These are phyloP conservation scores for Clarkia xantiana DNA, from an alignment of 345 rosid genomes.

Conservation along the genomic window DNA sequence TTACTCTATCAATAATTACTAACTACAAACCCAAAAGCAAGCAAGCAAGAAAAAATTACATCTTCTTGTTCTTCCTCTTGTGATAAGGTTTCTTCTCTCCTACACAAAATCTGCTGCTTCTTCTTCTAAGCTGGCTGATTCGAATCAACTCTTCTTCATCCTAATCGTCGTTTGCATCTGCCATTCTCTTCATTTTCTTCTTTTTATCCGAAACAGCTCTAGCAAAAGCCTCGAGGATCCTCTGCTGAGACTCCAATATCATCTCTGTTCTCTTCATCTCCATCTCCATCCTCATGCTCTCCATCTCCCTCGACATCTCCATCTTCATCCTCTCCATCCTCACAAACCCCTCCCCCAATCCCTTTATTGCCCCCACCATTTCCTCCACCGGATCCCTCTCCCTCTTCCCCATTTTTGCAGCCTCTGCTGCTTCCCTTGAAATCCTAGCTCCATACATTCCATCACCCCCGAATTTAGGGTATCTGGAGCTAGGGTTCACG, in stretches of 20 bases:
- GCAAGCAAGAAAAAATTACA: too few relatives aligned
- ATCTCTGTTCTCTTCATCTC: slow-evolving; percentile 83
- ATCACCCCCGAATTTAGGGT: slow-evolving; percentile 14
- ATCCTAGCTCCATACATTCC: slow-evolving; percentile 17
- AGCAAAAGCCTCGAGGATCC: slow-evolving; percentile 61
- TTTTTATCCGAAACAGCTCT: slow-evolving; percentile 46
- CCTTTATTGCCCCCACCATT: slow-evolving; percentile 66
- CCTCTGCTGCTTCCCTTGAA: slow-evolving; percentile 25
- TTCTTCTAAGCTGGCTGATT: too few relatives aligned
- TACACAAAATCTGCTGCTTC: too few relatives aligned
- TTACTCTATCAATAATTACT: too few relatives aligned
- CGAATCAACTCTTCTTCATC: too few relatives aligned
- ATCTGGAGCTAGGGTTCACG: slow-evolving; percentile 9
- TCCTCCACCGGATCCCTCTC: slow-evolving; percentile 44
- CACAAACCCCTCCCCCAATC: slow-evolving; percentile 74
- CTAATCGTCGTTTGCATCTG: slow-evolving; percentile 8
- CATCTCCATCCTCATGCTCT: slow-evolving; percentile 76
- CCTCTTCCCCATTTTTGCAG: slow-evolving; percentile 22
- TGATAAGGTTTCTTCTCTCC: too few relatives aligned
- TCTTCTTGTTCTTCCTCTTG: too few relatives aligned
- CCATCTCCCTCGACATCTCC: slow-evolving; percentile 83
- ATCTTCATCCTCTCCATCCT: slow-evolving; percentile 82
- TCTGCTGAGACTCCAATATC: slow-evolving; percentile 77
- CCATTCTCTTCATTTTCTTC: slow-evolving; percentile 19
- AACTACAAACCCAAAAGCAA: too few relatives aligned